A percentile compares a stretch with the other conserved stretches of the same genome.
Evolutionary conservation across 1,284 basidiomycete genomes (phyloP).

Genomic region (Trametes hirsuta): DNA sequence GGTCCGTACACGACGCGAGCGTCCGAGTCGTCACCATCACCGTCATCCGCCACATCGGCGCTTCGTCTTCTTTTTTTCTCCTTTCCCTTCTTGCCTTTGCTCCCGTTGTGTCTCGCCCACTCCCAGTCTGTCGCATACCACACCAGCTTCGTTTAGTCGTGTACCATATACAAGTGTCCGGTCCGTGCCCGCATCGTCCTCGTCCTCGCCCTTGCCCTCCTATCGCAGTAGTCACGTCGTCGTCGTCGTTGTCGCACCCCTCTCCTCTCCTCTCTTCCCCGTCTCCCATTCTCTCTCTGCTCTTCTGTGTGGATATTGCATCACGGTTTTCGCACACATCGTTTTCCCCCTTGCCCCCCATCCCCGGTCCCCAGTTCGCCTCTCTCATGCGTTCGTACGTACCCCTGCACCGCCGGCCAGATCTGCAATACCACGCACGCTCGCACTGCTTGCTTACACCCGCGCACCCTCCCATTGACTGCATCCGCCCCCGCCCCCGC

Average conservation of each 20-base stretch:
- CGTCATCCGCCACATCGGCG: not conserved
- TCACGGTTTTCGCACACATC: not conserved
- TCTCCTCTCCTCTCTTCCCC: not conserved
- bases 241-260: not conserved
- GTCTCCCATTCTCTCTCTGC: not conserved
- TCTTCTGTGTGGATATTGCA: slow-evolving; percentile 9
- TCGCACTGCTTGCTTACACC: not conserved
- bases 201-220: not conserved
- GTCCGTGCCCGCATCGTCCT: not conserved
- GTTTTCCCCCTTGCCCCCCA: not conserved
- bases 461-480: not conserved
- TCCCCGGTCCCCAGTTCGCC: not conserved
- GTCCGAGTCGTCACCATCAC: too few species aligned
- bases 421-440: too few species aligned
- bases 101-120: not conserved
- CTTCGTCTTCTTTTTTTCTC: not conserved
- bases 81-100: not conserved
- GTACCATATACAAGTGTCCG: not conserved
- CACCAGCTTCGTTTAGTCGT: not conserved
- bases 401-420: too few species aligned
- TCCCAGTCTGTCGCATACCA: not conserved
- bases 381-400: not conserved
- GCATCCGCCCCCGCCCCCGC: not conserved
- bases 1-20: not conserved
- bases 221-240: not conserved